Conservation (phyloP, 2,329 filamentous ascomycete species). For the Sclerotiophoma versabilis region DNA sequence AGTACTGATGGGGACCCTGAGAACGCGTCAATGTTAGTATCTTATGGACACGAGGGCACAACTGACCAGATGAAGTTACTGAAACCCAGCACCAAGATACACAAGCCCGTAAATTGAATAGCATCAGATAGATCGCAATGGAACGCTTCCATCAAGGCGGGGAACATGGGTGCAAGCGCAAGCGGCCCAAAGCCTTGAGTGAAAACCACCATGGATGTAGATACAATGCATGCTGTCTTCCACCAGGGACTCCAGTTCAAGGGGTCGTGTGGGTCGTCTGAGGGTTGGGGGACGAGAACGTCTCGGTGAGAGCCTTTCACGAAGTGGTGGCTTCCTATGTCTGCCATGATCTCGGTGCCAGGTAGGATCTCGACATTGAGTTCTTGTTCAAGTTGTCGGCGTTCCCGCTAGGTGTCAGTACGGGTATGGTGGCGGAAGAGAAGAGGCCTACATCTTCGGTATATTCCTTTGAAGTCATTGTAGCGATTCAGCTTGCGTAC, state of each 20-base stretch:
- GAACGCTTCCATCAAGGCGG: constrained; percentile 63
- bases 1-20: constrained; percentile 62
- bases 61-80: constrained; percentile 66
- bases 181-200: constrained; percentile 63
- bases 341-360: constrained; percentile 66
- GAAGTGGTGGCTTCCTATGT: constrained; percentile 69
- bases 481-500: background rate
- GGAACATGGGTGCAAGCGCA: constrained; percentile 66
- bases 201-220: constrained; percentile 58
- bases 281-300: constrained; percentile 63
- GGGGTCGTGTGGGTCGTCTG: constrained; percentile 59
- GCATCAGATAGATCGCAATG: constrained; percentile 61
- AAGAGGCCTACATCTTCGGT: constrained; percentile 4
- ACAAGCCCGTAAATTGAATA: constrained; percentile 64
- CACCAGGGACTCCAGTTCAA: constrained; percentile 61
- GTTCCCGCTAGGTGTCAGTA: constrained; percentile 44
- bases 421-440: background rate
- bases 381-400: constrained; percentile 58
- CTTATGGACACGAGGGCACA: background rate
- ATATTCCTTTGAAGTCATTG: constrained; percentile 14
- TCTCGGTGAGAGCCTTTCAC: constrained; percentile 59
- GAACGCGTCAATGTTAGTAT: background rate
- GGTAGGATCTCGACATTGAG: constrained; percentile 63
- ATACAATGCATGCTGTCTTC: constrained; percentile 59
- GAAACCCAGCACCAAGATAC: constrained; percentile 65